A percentile compares a stretch with the other conserved stretches of the same genome.
These are phyloP conservation scores for Asclepias syriaca DNA, from an alignment of 257 asterid species.

Conservation along the genomic window DNA sequence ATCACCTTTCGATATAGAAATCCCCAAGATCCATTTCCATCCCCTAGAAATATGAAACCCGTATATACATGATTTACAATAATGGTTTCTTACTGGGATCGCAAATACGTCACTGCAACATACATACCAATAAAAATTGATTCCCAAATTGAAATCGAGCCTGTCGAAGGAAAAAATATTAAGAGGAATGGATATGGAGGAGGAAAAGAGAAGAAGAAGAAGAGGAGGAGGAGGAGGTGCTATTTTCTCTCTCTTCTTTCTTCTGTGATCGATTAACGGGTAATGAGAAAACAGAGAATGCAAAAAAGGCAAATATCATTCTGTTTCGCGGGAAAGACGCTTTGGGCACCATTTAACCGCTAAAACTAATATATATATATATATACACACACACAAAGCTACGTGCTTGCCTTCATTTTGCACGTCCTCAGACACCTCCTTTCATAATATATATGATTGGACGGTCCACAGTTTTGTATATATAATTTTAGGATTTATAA, in stretches of 20 bases:
- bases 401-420: slow-evolving; percentile 21
- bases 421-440: not conserved
- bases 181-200: not conserved
- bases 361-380: slow-evolving; percentile 7
- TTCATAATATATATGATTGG: not conserved
- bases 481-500: too few species aligned
- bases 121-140: slow-evolving; percentile 11
- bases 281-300: slow-evolving; percentile 5
- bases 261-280: slow-evolving; percentile 10
- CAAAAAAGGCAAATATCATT: slow-evolving; percentile 18
- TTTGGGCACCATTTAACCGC: slow-evolving; percentile 17
- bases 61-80: not conserved
- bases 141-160: slow-evolving; percentile 10
- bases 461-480: not conserved
- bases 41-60: not conserved
- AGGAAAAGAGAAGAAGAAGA: not conserved
- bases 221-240: slow-evolving; percentile 11
- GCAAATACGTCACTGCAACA: slow-evolving; percentile 1
- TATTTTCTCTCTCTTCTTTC: slow-evolving; percentile 15
- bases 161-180: not conserved
- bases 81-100: not conserved
- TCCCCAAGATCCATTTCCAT: not conserved
- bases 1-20: not conserved
- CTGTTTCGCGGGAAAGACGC: slow-evolving; percentile 34
- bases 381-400: not conserved